These are phyloP conservation scores for Pholiota microspora DNA, from an alignment of 768 basidiomycete species.

Conservation along the genomic window DNA sequence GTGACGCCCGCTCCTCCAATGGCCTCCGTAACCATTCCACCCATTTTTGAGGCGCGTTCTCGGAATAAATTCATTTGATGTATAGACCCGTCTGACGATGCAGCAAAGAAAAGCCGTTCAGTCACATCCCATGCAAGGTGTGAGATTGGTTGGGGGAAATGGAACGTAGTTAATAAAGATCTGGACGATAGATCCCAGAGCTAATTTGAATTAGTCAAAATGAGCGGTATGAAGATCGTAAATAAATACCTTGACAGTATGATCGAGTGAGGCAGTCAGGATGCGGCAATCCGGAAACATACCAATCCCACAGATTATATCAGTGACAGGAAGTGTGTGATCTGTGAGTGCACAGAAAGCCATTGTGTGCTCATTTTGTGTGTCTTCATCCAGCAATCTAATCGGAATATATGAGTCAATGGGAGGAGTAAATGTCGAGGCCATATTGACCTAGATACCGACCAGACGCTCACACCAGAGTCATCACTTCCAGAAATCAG, in stretches of 20 bases:
- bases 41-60: constrained; percentile 52
- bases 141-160: constrained; percentile 76
- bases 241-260: constrained; percentile 78
- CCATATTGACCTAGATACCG: constrained; percentile 70
- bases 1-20: constrained; percentile 71
- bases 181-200: constrained; percentile 79
- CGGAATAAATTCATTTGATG: constrained; percentile 80
- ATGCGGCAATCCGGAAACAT: constrained; percentile 73
- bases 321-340: constrained; percentile 89
- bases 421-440: constrained; percentile 14
- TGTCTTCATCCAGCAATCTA: constrained; percentile 74
- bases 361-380: constrained; percentile 71
- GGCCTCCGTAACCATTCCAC: constrained; percentile 58
- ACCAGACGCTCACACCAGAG: constrained; percentile 87
- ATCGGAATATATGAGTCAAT: constrained; percentile 13
- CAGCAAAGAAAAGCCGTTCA: constrained; percentile 88
- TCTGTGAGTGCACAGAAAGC: constrained; percentile 83
- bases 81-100: constrained; percentile 70
- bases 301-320: constrained; percentile 78
- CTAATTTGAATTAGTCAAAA: constrained; percentile 33
- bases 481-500: constrained; percentile 90
- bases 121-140: constrained; percentile 76
- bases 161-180: constrained; percentile 80
- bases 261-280: constrained; percentile 82
- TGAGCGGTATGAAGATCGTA: constrained; percentile 3